These are phyloP conservation scores for Debaryomyces prosopidis DNA, from an alignment of 805 yeast genomes.

Conservation along the genomic window DNA sequence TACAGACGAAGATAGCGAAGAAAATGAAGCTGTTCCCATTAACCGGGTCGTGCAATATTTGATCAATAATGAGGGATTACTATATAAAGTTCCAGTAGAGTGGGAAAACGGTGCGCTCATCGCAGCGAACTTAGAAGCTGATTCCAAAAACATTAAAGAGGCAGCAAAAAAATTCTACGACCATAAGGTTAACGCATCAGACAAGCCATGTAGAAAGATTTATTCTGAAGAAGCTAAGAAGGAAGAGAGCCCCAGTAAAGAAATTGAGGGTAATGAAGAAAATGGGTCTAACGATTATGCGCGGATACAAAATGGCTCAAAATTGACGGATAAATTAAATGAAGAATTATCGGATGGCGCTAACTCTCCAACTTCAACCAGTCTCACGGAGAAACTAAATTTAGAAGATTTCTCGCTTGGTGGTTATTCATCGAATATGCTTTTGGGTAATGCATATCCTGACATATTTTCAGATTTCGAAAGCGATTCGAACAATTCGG, in stretches of 20 bases:
- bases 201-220: background rate
- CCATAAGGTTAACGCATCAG: conserved; percentile 16
- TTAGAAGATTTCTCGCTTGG: conserved; percentile 16
- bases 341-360: background rate
- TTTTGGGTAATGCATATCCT: conserved; percentile 1
- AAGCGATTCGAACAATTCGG: conserved; percentile 18
- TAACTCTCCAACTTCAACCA: conserved; percentile 1
- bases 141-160: conserved; percentile 17
- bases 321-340: background rate
- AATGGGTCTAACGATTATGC: background rate
- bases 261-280: conserved; percentile 2
- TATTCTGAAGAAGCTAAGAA: background rate
- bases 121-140: conserved; percentile 32
- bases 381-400: conserved; percentile 11
- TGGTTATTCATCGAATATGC: conserved; percentile 17
- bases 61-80: conserved; percentile 39
- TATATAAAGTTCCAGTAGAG: conserved; percentile 40
- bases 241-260: background rate
- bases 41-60: conserved; percentile 48
- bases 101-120: conserved; percentile 47
- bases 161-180: conserved; percentile 35
- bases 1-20: conserved; percentile 9
- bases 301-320: background rate
- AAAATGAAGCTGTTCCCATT: conserved; percentile 34
- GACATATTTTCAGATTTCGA: conserved; percentile 17